A percentile compares a stretch with the other conserved stretches of the same genome.
Evolutionary conservation across 139 green algal genomes (phyloP).

Genomic region (Diplosphaera chodatii): DNA sequence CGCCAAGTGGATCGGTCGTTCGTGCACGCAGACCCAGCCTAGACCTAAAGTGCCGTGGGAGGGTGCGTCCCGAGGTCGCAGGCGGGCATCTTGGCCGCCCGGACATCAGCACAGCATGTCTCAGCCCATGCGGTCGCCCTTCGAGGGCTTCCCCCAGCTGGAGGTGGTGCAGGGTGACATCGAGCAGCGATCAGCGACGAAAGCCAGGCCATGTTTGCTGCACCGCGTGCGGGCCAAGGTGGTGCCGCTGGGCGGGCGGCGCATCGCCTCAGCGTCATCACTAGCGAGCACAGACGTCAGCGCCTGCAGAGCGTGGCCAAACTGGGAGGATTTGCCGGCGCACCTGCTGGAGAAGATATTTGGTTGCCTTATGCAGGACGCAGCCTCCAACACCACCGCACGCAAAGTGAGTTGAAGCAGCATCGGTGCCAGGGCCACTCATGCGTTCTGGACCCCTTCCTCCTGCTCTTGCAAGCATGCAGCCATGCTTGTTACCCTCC

Average conservation of each 20-base stretch:
- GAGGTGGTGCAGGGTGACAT: too few species aligned
- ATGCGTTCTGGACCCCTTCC: too few species aligned
- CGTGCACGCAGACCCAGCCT: too few species aligned
- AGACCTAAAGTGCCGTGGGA: too few species aligned
- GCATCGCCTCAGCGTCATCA: neutral
- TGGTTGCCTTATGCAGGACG: neutral
- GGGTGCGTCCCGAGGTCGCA: too few species aligned
- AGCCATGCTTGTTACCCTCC: too few species aligned
- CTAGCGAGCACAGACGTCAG: too few species aligned
- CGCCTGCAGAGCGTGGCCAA: neutral
- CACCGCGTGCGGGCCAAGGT: neutral
- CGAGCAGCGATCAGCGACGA: too few species aligned
- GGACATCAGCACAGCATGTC: neutral
- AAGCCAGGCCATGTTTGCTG: neutral
- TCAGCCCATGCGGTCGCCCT: neutral
- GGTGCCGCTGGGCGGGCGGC: neutral
- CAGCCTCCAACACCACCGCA: neutral
- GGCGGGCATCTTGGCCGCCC: too few species aligned
- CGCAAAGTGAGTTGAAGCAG: neutral
- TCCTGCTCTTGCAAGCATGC: too few species aligned
- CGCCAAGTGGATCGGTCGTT: too few species aligned
- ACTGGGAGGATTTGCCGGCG: conserved; percentile 10
- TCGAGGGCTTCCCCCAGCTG: neutral
- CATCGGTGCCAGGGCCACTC: too few species aligned
- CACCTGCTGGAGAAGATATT: conserved; percentile 14